Evolutionary conservation across 192 early-diverging fungal species (phyloP).

Genomic region (Coemansia sp.): DNA sequence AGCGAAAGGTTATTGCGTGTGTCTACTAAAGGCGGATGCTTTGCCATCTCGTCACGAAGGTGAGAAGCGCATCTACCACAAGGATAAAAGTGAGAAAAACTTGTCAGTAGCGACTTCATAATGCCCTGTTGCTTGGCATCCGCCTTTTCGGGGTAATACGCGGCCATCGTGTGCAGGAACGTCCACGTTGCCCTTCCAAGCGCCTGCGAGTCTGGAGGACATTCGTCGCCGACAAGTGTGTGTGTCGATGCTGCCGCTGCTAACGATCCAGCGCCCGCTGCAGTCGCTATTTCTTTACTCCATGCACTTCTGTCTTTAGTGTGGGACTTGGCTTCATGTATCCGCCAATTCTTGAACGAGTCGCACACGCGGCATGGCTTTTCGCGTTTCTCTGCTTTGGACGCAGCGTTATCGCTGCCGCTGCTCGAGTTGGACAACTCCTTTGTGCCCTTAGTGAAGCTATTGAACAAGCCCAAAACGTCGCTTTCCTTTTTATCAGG

Average conservation of each 20-base stretch:
- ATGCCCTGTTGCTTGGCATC: slow-evolving; percentile 67
- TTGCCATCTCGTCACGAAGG: slow-evolving; percentile 75
- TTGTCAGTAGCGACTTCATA: slow-evolving; percentile 73
- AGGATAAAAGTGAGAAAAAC: slow-evolving; percentile 90
- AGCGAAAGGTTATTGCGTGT: slow-evolving; percentile 67
- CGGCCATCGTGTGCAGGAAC: slow-evolving; percentile 95
- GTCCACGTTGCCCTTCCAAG: slow-evolving; percentile 96
- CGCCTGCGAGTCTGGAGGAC: slow-evolving; percentile 79
- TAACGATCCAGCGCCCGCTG: slow-evolving; percentile 20
- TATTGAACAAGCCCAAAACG: slow-evolving; percentile 8
- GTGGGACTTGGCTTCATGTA: slow-evolving; percentile 55
- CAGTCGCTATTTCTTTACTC: slow-evolving; percentile 14
- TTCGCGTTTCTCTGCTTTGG: slow-evolving; percentile 37
- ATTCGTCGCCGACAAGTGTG: slow-evolving; percentile 53
- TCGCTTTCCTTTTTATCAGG: slow-evolving; percentile 17
- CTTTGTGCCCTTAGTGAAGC: slow-evolving; percentile 9
- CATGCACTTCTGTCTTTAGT: slow-evolving; percentile 12
- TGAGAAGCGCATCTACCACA: slow-evolving; percentile 89
- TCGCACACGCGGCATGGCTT: slow-evolving; percentile 83
- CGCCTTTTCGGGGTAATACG: slow-evolving; percentile 90
- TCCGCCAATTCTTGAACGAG: slow-evolving; percentile 72
- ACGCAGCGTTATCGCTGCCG: too few species aligned
- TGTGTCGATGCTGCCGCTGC: slow-evolving; percentile 16
- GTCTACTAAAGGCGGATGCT: slow-evolving; percentile 75
- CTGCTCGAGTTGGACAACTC: background rate